Evolutionary conservation across 345 rosid species (phyloP), one percentile per base, ranked within the genome.

Genomic region (Cardamine occulta): DNA sequence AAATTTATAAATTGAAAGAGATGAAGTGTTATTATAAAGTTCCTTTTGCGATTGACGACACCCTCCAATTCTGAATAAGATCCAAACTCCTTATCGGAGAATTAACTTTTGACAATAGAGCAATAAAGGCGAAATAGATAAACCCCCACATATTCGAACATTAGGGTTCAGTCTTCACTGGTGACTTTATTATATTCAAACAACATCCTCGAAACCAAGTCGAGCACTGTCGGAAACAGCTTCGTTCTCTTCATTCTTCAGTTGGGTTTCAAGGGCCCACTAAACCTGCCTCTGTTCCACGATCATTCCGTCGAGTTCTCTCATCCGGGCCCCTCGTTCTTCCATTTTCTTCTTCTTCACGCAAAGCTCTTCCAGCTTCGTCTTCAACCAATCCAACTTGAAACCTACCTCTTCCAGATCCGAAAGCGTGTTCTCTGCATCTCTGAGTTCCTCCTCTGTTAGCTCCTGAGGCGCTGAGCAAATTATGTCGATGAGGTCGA

Each of bases 341-440:
- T 74, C 66, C 79, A 67, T 58, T 69, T 74, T 79, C 72, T 37
- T 79, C 82, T 74, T 68, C 62, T 58, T 77, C 68, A 72, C 8
- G 63, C 39, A 54, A 62, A 68, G 53, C 37, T 74, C 82, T 17
- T 57, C 76, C 8, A 77, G 60, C 57, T 65, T 77, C 15, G 4
- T 65, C 63, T 74, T 79, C 39, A 74, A 63, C 82, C 82, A 79
- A 42, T 79, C 75, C 66, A 79, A 32, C 62, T 79, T 21, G 35
- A 79, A 69, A 44, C 82, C 82, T 26, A 54, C 75, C 58, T 75
- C 70, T 17, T 2, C 70, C 21, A 79, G 68, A 9, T 79, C 82
- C 65, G 13, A 8, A 57, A 79, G 37, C 10, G 40, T 63, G 63
- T 63, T 74, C 70, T 74, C 68, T 23, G 74, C 72, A 7, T 55